Conservation (phyloP, 2,329 filamentous ascomycete species). For the Pezicula radicicola region DNA sequence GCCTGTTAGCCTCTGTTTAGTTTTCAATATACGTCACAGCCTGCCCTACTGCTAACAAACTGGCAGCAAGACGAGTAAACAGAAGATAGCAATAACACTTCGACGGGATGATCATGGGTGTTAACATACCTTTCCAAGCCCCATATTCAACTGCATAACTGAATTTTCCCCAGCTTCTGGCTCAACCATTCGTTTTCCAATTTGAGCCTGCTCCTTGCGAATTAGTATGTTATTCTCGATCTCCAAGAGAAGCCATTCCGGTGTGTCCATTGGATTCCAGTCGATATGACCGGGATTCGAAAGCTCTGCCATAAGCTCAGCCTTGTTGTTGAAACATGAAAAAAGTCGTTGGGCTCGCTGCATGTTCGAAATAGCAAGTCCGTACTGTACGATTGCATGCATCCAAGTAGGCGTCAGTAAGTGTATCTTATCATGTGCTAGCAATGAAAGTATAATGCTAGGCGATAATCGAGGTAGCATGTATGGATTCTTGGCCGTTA, state of each 20-base stretch:
- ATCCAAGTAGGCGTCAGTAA: slow-evolving; percentile 32
- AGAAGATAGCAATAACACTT: no score
- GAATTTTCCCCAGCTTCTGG: slow-evolving; percentile 39
- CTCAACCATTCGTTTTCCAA: slow-evolving; percentile 53
- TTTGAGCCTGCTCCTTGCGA: slow-evolving; percentile 53
- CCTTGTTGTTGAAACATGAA: slow-evolving; percentile 12
- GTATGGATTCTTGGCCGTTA: not conserved
- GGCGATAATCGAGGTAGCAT: slow-evolving; percentile 30
- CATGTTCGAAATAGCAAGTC: slow-evolving; percentile 30
- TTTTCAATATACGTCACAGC: no score
- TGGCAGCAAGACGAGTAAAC: no score
- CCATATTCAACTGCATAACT: slow-evolving; percentile 69
- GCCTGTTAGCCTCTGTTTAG: not conserved
- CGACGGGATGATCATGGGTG: no score
- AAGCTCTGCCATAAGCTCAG: slow-evolving; percentile 39
- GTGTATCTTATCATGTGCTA: slow-evolving; percentile 18
- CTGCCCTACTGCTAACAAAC: no score
- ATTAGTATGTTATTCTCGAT: slow-evolving; percentile 61
- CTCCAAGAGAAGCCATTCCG: slow-evolving; percentile 63
- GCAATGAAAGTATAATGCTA: slow-evolving; percentile 24
- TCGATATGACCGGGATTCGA: slow-evolving; percentile 50
- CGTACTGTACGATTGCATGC: slow-evolving; percentile 35
- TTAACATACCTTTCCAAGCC: slow-evolving; percentile 52
- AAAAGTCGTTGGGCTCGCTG: slow-evolving; percentile 42
- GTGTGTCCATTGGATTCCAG: slow-evolving; percentile 49